Conservation (phyloP, 108 stramenopile species). For the Nitzschia inconspicua region DNA sequence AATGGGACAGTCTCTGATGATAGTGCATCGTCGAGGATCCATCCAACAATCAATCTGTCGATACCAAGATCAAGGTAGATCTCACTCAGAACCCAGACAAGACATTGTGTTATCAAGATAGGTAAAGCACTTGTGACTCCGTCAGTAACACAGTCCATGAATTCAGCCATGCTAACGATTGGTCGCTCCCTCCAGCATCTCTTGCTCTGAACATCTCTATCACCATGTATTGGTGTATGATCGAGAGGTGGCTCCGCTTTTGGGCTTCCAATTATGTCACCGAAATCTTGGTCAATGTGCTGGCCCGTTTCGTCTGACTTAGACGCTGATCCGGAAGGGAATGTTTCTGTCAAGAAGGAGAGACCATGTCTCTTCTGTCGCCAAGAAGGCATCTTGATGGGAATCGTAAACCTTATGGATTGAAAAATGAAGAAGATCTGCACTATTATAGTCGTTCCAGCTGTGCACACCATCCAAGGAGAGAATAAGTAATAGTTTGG, state of each 20-base stretch:
- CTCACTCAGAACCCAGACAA: conserved; percentile 52
- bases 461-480: conserved; percentile 2
- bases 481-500: not conserved
- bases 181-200: not conserved
- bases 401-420: no score
- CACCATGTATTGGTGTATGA: no score
- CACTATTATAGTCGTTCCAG: conserved; percentile 2
- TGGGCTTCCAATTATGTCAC: no score
- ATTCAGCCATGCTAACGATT: conserved; percentile 34
- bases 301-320: no score
- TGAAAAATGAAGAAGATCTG: conserved; percentile 18
- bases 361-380: not conserved
- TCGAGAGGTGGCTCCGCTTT: no score
- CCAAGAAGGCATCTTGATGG: not conserved
- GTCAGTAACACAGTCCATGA: conserved; percentile 39
- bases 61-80: conserved; percentile 23
- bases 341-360: conserved; percentile 11
- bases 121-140: conserved; percentile 48
- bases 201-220: no score
- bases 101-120: conserved; percentile 32
- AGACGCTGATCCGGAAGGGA: conserved; percentile 9
- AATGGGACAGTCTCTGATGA: conserved; percentile 36
- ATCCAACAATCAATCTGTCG: conserved; percentile 43
- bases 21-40: conserved; percentile 28
- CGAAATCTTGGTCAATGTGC: no score